Evolutionary conservation across 208 protist genomes (phyloP).

Genomic region (Spironucleus salmonicida): DNA sequence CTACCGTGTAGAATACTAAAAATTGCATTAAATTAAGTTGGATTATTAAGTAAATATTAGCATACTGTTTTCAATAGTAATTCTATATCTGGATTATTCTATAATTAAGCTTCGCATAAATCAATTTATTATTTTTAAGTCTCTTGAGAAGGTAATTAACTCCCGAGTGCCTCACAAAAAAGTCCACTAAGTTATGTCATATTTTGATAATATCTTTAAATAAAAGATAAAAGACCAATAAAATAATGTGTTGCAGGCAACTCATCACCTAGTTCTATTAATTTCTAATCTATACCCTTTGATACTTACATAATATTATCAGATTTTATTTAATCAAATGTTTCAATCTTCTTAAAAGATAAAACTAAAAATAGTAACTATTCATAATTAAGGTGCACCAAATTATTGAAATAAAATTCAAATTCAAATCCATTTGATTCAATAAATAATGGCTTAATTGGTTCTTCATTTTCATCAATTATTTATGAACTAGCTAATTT

Average conservation of each 20-base stretch:
- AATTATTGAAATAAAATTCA: background rate
- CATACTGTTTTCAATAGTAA: too few relatives aligned
- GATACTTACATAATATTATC: background rate
- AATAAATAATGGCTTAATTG: background rate
- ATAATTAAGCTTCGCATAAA: too few relatives aligned
- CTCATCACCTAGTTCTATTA: background rate
- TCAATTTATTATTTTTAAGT: background rate
- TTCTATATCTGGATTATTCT: too few relatives aligned
- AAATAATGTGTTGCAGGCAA: background rate
- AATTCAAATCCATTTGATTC: background rate
- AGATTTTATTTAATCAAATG: background rate
- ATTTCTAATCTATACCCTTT: background rate
- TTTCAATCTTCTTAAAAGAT: background rate
- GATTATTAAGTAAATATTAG: too few relatives aligned
- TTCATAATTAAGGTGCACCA: background rate
- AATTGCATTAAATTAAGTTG: too few relatives aligned
- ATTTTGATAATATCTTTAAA: background rate
- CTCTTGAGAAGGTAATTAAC: background rate
- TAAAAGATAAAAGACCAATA: background rate
- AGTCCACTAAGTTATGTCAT: background rate
- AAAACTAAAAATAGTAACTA: background rate
- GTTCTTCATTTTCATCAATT: background rate
- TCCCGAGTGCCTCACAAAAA: too few relatives aligned
- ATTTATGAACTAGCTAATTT: background rate
- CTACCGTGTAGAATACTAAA: too few relatives aligned